Base-by-base conservation (phyloP, 129 eudicot species). In the Tanacetum coccineum region DNA sequence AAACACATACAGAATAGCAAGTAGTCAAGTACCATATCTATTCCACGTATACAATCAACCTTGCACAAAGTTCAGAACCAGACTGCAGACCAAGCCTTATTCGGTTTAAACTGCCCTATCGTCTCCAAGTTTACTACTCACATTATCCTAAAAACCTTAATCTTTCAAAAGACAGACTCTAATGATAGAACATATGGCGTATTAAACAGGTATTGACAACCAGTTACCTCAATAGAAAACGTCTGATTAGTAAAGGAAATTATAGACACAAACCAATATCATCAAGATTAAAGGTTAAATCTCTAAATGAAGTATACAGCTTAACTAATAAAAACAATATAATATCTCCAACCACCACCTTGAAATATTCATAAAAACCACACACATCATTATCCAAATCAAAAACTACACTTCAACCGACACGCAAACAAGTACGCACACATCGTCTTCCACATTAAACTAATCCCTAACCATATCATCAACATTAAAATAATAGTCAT, bases 311-410 rank as follows among this genome's bases (percentile, higher is more conserved):
- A 8, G 42, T 6, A 36, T 68, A 56, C 21, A 39, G 21, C 36
- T 30, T 21, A 28, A 59, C 9, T 8, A 1, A 58, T 59, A 58
- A 44, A 42, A n/a, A 46, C 36, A 59, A 59, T 46, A 28, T 11
- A 59, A 60, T 71, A 71, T 46, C 17, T 50, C 51, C 68, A 60
- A 60, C 49, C 61, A 71, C 68, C 75, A 48, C 13, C 32, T 18
- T 59, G 13, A 40, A 42, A 42, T 59, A 70, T 70, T 59, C 5
- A 13, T 30, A 3, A 7, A 57, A 59, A 28, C 17, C 48, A 44
- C n/a, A 73, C 70, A 21, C 57, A 64, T 73, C 71, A 73, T 55
- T 20, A 30, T 54, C 78, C 66, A 53, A 53, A 40, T 28, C 51
- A 39, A 73, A 17, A 15, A 13, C 53, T 63, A 64, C 61, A 21